Evolutionary conservation across 176 grass and related monocot genomes (phyloP), one percentile per base, ranked within the genome.

Genomic region (barley (Hordeum vulgare)): DNA sequence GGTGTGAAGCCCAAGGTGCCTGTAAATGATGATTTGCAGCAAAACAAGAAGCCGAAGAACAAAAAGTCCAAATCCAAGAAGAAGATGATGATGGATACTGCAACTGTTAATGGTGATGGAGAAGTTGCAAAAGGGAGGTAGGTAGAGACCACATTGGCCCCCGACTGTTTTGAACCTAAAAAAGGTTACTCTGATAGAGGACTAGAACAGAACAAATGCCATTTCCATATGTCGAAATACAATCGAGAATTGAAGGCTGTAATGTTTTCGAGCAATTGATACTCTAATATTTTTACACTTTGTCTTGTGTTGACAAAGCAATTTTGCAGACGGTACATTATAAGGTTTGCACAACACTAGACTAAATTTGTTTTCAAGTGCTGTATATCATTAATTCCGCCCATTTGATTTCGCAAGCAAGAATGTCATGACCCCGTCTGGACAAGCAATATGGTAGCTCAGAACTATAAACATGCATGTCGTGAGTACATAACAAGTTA

Each of bases 41-140:
- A 78, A 67, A 86, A 79, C 51, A 90, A 60, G 75, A 90, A 70
- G 76, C 80, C 53, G 47, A 90, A 75, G 56, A 90, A 26, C 67
- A 90, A 78, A 75, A 83, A 4, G 37, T 75, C 59, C 33, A 90
- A 78, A 69, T 83, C 84, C 29, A 86, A 83, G 37, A 83, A 74
- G 69, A 84, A 41, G 57, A 83, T 75, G 74, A 57, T 12, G 15
- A 35, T 21, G 6, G 61, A 80, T 61, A 35, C 7, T 49, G 9
- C 27, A 60, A 61, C 8, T 80, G 28, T 2, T 36, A 83, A 17
- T 41, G 49, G 47, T 41, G 51, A 10, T 24, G 74, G 66, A 59
- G 66, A 74, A 49, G 60, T 60, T 58, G 42, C 74, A 73, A 79
- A 83, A 79, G 58, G 31, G 45, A 90, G 74, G 84, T 14, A 62